Evolutionary conservation across 2,329 filamentous ascomycete species (phyloP), one percentile per base, ranked within the genome.

Genomic region (Blastomyces parvus): DNA sequence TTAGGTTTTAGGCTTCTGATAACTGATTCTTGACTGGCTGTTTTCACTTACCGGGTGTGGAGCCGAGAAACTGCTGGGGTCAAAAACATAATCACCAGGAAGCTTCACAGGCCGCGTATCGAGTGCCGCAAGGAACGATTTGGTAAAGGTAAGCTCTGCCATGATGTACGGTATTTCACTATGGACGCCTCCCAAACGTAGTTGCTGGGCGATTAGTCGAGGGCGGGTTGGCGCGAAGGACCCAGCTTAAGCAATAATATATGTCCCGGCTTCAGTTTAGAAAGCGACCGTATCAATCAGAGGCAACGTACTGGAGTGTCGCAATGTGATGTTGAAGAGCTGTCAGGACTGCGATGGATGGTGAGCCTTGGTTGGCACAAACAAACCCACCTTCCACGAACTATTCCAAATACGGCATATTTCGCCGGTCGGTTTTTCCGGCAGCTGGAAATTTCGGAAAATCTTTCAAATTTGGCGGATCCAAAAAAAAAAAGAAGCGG

Each of bases 21-120:
- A 25, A 17, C 38, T 46, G 25, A 42, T 22, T 44, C 14, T 19
- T 17, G 33, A 5, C 13, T 44, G 22, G 27, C 30, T 27, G 57
- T 1, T 27, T 27, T 64, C 56, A 68, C 86, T 38, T 84, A 97
- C 93, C 19, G 91, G 88, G 67, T 86, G 82, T 66, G 89, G 86
- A 33, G 88, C 80, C 30, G 90, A 88, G 74, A 93, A 92, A 68
- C 83, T 85, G 70, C 86, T 87, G 59, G 90, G 86, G 73, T 97
- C 90, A 77, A 93, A 90, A 75, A 95, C 87, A 85, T 97, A 89
- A 76, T 97, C 91, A 67, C 89, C 81, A n/a, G 88, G 86, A 67
- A 97, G 84, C 80, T 92, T 95, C 70, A 86, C 76, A 8, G 91
- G 88, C 59, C 88, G 86, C 65, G 86, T 84, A 77, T 96, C 91